Conservation (phyloP, 2,329 filamentous ascomycete genomes). For the Exophiala viscosa region DNA sequence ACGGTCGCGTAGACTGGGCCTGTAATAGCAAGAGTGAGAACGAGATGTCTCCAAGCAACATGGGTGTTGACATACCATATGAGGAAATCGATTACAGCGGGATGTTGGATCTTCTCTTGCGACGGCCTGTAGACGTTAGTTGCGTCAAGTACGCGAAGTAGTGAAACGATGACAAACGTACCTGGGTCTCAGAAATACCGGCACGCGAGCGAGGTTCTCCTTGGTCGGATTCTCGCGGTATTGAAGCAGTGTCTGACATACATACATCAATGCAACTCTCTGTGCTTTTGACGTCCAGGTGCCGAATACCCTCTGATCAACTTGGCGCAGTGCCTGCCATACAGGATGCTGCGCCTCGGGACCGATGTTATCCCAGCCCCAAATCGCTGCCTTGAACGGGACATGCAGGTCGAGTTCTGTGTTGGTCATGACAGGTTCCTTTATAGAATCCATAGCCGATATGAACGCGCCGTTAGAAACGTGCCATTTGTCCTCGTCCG, state of each 20-base stretch:
- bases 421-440: slow-evolving; percentile 8
- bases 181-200: slow-evolving; percentile 21
- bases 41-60: neutral
- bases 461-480: slow-evolving; percentile 26
- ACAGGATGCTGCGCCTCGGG: slow-evolving; percentile 23
- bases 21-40: slow-evolving; percentile 1
- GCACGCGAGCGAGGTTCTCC: slow-evolving; percentile 26
- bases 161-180: neutral
- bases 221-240: slow-evolving; percentile 23
- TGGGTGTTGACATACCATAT: slow-evolving; percentile 16
- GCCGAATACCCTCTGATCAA: slow-evolving; percentile 26
- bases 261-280: slow-evolving; percentile 27
- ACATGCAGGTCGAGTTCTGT: slow-evolving; percentile 21
- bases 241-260: slow-evolving; percentile 24
- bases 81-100: slow-evolving; percentile 26
- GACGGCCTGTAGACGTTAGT: slow-evolving; percentile 17
- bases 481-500: slow-evolving; percentile 25
- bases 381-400: slow-evolving; percentile 24
- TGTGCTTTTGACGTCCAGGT: slow-evolving; percentile 26
- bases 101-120: slow-evolving; percentile 26
- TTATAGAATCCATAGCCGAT: slow-evolving; percentile 13
- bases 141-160: neutral
- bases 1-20: slow-evolving; percentile 25
- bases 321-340: slow-evolving; percentile 21
- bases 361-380: slow-evolving; percentile 26